Percentiles rank a stretch among this genome's conserved stretches.
phyloP scores from a whole-genome alignment of 257 asterid species.

The Solanum virginianum region DNA sequence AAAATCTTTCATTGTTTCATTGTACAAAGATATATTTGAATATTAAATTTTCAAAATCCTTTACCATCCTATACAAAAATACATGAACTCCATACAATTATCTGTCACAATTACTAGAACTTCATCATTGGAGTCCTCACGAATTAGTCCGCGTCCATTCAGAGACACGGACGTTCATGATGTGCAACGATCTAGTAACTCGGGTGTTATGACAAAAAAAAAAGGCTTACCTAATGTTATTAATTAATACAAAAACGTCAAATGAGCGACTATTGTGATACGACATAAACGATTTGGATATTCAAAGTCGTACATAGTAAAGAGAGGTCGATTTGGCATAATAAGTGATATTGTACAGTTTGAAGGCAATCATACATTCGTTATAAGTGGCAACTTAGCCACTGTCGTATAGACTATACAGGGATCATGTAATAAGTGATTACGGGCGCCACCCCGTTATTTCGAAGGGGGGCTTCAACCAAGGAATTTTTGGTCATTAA shows the following conservation, averaged over 20 bases:
- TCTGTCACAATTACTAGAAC: neutral
- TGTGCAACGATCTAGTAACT: neutral
- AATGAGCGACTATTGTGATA: too few species aligned
- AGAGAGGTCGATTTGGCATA: neutral
- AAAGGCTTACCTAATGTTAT: too few species aligned
- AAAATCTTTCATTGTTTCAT: too few species aligned
- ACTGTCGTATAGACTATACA: neutral
- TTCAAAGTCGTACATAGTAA: neutral
- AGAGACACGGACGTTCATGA: neutral
- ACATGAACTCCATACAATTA: too few species aligned
- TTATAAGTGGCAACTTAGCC: neutral
- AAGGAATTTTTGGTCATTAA: neutral
- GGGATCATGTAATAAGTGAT: neutral
- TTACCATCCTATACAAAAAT: too few species aligned
- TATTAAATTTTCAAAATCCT: too few species aligned
- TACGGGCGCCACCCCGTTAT: neutral
- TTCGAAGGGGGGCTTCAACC: neutral
- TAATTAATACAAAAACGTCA: too few species aligned
- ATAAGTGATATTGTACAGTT: neutral
- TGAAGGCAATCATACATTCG: neutral
- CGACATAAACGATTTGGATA: neutral
- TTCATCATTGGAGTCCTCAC: neutral
- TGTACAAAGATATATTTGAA: too few species aligned
- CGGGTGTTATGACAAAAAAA: neutral
- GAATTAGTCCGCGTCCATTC: constrained; percentile 25